Conservation (phyloP, 805 yeast genomes). For the Kurtzmaniella fragi region DNA sequence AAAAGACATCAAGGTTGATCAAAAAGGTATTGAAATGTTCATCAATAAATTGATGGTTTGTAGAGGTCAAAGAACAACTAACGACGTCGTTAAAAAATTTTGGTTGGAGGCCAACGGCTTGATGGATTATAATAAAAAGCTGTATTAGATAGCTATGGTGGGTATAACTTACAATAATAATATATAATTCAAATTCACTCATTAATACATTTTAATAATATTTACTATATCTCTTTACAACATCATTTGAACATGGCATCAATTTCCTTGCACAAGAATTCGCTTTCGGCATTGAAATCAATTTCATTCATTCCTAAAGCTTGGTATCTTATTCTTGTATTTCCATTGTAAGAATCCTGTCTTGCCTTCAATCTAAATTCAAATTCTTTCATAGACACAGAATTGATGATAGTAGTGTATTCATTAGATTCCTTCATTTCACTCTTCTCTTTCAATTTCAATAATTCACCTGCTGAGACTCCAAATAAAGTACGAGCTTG, state of each 20-base stretch:
- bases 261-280: conserved; percentile 45
- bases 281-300: conserved; percentile 58
- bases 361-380: conserved; percentile 76
- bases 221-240: neutral
- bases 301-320: conserved; percentile 50
- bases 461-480: conserved; percentile 59
- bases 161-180: neutral
- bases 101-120: conserved; percentile 63
- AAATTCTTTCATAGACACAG: conserved; percentile 61
- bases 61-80: conserved; percentile 60
- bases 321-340: conserved; percentile 68
- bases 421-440: conserved; percentile 34
- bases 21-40: conserved; percentile 20
- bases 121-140: conserved; percentile 28
- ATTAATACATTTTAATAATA: neutral
- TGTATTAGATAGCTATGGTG: neutral
- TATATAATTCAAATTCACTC: neutral
- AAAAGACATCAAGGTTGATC: conserved; percentile 17
- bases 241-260: conserved; percentile 24
- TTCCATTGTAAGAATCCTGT: conserved; percentile 80
- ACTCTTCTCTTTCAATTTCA: conserved; percentile 26
- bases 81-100: conserved; percentile 53
- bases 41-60: conserved; percentile 55
- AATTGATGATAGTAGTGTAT: conserved; percentile 41
- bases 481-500: conserved; percentile 69